Percentiles rank a stretch among this genome's conserved stretches.
These are phyloP conservation scores for Pachysolen tannophilus DNA, from an alignment of 805 yeast genomes.

Conservation along the genomic window DNA sequence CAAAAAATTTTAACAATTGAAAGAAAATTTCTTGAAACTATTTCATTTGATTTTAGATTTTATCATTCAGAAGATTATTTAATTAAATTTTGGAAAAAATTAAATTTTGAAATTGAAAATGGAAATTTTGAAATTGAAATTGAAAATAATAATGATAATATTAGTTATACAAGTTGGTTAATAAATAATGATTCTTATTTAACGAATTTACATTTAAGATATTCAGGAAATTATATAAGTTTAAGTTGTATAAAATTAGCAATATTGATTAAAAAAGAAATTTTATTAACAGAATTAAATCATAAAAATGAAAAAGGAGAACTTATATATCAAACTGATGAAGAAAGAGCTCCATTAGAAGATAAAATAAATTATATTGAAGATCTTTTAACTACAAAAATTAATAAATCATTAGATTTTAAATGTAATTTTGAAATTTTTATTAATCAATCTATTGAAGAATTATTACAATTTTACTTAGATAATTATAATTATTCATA, in stretches of 20 bases:
- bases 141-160: conserved; percentile 35
- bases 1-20: conserved; percentile 49
- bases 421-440: conserved; percentile 4
- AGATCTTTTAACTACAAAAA: conserved; percentile 4
- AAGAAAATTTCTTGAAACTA: conserved; percentile 64
- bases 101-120: not conserved
- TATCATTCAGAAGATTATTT: conserved; percentile 60
- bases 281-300: conserved; percentile 9
- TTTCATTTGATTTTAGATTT: conserved; percentile 73
- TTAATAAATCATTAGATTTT: conserved; percentile 1
- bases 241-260: conserved; percentile 59
- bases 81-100: conserved; percentile 48
- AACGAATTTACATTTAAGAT: conserved; percentile 58
- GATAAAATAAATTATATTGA: not conserved
- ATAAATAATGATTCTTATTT: conserved; percentile 65
- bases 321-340: conserved; percentile 3
- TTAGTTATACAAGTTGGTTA: conserved; percentile 61
- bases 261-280: conserved; percentile 17
- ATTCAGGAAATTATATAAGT: conserved; percentile 73
- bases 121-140: too few relatives aligned
- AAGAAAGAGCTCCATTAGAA: not conserved
- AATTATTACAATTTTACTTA: conserved; percentile 22
- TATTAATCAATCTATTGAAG: conserved; percentile 10
- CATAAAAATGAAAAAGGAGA: conserved; percentile 3
- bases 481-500: conserved; percentile 20